Percentiles rank a stretch among this genome's conserved stretches.
These are phyloP conservation scores for Candida saitoana DNA, from an alignment of 805 yeast species.

Conservation along the genomic window DNA sequence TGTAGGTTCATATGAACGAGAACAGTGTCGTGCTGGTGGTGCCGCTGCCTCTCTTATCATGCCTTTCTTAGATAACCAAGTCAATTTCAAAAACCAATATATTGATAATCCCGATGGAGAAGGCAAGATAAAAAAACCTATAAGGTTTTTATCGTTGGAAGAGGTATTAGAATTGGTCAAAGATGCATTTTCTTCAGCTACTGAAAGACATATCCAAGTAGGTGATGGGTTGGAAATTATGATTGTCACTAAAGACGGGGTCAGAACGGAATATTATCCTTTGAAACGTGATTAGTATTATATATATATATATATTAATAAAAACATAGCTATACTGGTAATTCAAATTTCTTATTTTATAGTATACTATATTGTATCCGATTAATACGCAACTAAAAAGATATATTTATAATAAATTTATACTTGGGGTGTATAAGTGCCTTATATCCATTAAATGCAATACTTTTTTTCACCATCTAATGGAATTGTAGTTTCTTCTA, in stretches of 20 bases:
- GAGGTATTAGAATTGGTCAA: slow-evolving; percentile 84
- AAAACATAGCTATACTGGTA: slow-evolving; percentile 41
- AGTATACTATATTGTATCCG: too few species aligned
- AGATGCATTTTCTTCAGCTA: slow-evolving; percentile 94
- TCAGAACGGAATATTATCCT: slow-evolving; percentile 75
- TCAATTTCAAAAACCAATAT: slow-evolving; percentile 88
- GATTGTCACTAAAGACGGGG: slow-evolving; percentile 91
- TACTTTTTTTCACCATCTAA: too few species aligned
- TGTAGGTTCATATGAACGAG: slow-evolving; percentile 95
- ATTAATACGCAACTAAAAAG: too few species aligned
- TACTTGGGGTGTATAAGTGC: too few species aligned
- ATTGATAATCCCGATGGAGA: slow-evolving; percentile 60
- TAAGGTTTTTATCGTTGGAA: slow-evolving; percentile 66
- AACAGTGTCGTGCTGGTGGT: slow-evolving; percentile 97
- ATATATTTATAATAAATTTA: too few species aligned
- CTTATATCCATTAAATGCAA: too few species aligned
- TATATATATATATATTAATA: not conserved
- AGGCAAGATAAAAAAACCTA: slow-evolving; percentile 58
- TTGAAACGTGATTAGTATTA: slow-evolving; percentile 70
- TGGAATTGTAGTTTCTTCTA: too few species aligned
- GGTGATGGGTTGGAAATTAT: slow-evolving; percentile 94
- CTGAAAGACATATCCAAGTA: slow-evolving; percentile 97
- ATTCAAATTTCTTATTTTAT: slow-evolving; percentile 70
- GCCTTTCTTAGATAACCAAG: slow-evolving; percentile 98
- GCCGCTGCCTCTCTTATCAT: slow-evolving; percentile 93